These are phyloP conservation scores for Coniochaeta ligniaria DNA, from an alignment of 2,329 filamentous ascomycete genomes.

Conservation along the genomic window DNA sequence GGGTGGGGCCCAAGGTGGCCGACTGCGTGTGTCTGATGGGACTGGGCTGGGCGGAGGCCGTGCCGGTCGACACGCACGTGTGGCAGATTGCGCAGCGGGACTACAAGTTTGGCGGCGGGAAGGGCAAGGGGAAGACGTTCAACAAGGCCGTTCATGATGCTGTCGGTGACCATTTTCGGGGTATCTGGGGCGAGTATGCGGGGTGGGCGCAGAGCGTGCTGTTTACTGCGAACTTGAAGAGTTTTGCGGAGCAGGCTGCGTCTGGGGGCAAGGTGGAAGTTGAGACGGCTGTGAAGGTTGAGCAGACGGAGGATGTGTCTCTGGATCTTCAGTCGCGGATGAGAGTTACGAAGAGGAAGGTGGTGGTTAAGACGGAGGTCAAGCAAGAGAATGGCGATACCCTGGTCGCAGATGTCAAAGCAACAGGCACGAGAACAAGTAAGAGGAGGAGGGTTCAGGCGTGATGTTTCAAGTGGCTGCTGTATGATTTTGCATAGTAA, in stretches of 20 bases:
- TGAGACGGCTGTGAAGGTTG: constrained; percentile 3
- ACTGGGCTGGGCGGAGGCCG: constrained; percentile 87
- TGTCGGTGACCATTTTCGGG: constrained; percentile 82
- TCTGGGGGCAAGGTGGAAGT: constrained; percentile 21
- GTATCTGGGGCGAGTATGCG: constrained; percentile 85
- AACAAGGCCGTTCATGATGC: constrained; percentile 86
- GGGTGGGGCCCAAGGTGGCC: constrained; percentile 93
- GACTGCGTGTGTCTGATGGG: constrained; percentile 98
- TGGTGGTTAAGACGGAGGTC: neutral
- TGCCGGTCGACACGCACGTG: constrained; percentile 95
- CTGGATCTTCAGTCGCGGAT: neutral
- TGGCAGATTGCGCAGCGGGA: constrained; percentile 98
- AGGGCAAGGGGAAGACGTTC: constrained; percentile 70
- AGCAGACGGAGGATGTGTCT: constrained; percentile 5
- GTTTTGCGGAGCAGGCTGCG: constrained; percentile 65
- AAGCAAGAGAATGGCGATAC: neutral
- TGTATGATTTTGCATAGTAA: neutral
- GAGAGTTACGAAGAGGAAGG: neutral
- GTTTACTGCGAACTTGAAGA: constrained; percentile 85
- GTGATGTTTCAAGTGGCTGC: neutral
- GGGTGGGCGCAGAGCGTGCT: constrained; percentile 97
- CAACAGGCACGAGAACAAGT: neutral
- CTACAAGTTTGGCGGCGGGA: constrained; percentile 70
- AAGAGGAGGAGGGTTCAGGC: constrained; percentile 10
- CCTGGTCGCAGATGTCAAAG: constrained; percentile 5